Base-by-base conservation (phyloP, 345 rosid species). In the Melastoma malabathricum region DNA sequence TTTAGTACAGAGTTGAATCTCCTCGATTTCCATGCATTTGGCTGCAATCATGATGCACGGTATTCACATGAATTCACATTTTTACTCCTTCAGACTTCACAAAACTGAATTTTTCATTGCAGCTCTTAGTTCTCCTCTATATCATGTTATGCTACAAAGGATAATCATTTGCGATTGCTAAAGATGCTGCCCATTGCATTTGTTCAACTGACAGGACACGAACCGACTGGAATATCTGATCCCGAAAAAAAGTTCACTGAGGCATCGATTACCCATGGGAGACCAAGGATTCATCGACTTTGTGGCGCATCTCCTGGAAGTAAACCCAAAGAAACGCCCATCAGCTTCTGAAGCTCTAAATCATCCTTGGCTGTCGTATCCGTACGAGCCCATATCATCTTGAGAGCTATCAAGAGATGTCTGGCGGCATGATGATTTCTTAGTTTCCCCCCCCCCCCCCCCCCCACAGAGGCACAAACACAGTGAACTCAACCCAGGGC, bases 201-300 rank as follows among this genome's bases (percentile, higher is more conserved):
- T 16, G 12, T 43, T 50, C 18, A 31, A 50, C 57, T 57, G 56
- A 66, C 93, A 90, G 98, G 98, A 84, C 44, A 76, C 78, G 38
- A 86, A 67, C 71, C 71, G 85, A 69, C 65, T 90, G 64, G 98
- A 90, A 58, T 86, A 86, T 72, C 55, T 90, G 63, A 86, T 90
- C 61, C 93, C 96, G 0, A 86, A 90, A 67, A 84, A 78, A 77
- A 78, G 96, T 51, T 86, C 95, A 23, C 56, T 90, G 64, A 72
- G 89, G 73, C 98, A 83, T 59, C 75, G 98, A 43, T 57, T 90
- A 61, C 96, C 89, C 9, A 90, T 86, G 96, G 98, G 94, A n/a
- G 98, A 90, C 59, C 96, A 82, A 69, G 98, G 89, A 20, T 90
- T 90, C 71, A 74, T 80, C 17, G 98, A 84, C 57, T 90, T 90